Evolutionary conservation across 768 basidiomycete genomes (phyloP), one percentile per base, ranked within the genome.

Genomic region (Tulasnella sp.): DNA sequence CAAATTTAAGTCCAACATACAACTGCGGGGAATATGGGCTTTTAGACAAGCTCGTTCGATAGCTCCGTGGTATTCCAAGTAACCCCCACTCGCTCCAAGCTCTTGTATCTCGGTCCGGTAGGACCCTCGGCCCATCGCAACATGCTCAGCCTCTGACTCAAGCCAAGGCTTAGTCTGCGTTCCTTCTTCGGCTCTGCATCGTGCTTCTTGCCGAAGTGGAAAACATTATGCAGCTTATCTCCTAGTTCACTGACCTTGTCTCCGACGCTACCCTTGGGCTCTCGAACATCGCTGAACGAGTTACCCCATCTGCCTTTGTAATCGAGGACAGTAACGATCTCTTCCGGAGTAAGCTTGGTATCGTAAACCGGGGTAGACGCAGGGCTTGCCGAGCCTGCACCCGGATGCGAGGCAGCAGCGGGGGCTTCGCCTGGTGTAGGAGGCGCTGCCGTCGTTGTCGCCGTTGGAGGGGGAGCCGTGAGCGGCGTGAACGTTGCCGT

Each of bases 91-190:
- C 81, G 42, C 22, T 81, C 81, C 81, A 81, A 79, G 58, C 81
- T 81, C 81, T 81, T 81, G 44, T 78, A 69, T 41, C 80, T 44
- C n/a, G 81, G 81, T 40, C 81, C 81, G 20, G 69, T 80, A 22
- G 77, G 77, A 50, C 80, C 81, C 74, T 81, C 80, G 24, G 81
- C 81, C 81, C 81, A 81, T n/a, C 41, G 75, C 44, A 81, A 69
- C 79, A 80, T 76, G 72, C 34, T 44, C 18, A 81, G 18, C 74
- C 76, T 80, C 78, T 79, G 78, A 28, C 50, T 46, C 41, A 81
- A 20, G 40, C 50, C 58, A 18, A n/a, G 79, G 7, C 40, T 72
- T 22, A 28, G 37, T 50, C 73, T 80, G 20, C 34, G 34, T 40
- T 78, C 77, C n/a, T 20, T 4, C 58, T 76, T 75, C 44, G 46